Conservation (phyloP, 495 filamentous ascomycete species). For the Penicillium dipodomyicola region DNA sequence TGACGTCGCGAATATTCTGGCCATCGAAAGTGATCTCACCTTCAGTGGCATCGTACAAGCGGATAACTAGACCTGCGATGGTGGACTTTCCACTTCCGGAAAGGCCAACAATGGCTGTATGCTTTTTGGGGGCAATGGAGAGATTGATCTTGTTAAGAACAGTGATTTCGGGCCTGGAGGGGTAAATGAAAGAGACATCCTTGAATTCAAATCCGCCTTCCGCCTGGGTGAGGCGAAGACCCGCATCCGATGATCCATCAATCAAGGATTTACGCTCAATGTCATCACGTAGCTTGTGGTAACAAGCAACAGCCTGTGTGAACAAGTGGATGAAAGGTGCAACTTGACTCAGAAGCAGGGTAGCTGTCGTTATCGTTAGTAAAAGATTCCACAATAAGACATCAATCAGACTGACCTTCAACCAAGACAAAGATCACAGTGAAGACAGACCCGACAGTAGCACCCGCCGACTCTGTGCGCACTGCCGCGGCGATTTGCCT, state of each 20-base stretch:
- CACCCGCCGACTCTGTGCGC: slow-evolving; percentile 25
- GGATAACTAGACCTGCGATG: slow-evolving; percentile 53
- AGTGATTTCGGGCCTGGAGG: slow-evolving; percentile 57
- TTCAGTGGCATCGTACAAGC: slow-evolving; percentile 48
- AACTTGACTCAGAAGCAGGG: slow-evolving; percentile 60
- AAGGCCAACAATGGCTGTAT: slow-evolving; percentile 65
- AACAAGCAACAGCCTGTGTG: slow-evolving; percentile 53
- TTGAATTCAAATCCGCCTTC: slow-evolving; percentile 49
- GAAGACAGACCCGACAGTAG: slow-evolving; percentile 58
- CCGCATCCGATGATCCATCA: slow-evolving; percentile 40
- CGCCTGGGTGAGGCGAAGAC: slow-evolving; percentile 36
- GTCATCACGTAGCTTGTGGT: slow-evolving; percentile 47
- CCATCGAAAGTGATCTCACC: slow-evolving; percentile 54
- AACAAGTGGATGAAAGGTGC: slow-evolving; percentile 63
- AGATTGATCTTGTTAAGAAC: slow-evolving; percentile 52
- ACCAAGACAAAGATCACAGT: slow-evolving; percentile 66
- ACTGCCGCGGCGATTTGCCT: slow-evolving; percentile 50
- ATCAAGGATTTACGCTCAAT: slow-evolving; percentile 53
- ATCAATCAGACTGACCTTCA: slow-evolving; percentile 49
- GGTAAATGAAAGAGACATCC: slow-evolving; percentile 61
- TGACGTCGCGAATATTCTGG: slow-evolving; percentile 52
- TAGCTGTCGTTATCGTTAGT: slow-evolving; percentile 43
- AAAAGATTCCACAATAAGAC: neutral
- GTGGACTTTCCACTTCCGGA: slow-evolving; percentile 76
- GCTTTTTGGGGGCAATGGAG: slow-evolving; percentile 53